Evolutionary conservation across 2,329 filamentous ascomycete species (phyloP).

Genomic region (Fusarium penzigii): DNA sequence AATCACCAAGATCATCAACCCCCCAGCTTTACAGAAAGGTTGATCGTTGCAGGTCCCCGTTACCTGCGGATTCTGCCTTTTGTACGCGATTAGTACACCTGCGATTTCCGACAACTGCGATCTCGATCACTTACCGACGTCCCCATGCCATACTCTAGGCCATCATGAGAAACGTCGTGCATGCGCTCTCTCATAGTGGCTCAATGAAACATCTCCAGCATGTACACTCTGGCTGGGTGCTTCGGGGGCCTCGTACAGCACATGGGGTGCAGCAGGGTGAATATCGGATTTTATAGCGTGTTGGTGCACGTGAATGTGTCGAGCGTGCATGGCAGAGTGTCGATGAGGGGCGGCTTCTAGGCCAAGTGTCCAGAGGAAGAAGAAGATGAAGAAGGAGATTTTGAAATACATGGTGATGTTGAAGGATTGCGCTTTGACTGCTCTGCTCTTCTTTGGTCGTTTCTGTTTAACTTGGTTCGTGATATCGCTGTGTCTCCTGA

Average conservation of each 20-base stretch:
- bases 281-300: conserved; percentile 10
- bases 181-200: not conserved
- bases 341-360: conserved; percentile 27
- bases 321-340: conserved; percentile 18
- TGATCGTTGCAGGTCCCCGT: too few relatives aligned
- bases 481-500: not conserved
- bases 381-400: conserved; percentile 17
- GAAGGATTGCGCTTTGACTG: not conserved
- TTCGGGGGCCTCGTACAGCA: conserved; percentile 9
- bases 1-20: too few relatives aligned
- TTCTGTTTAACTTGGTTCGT: not conserved
- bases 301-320: conserved; percentile 41
- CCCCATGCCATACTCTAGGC: too few relatives aligned
- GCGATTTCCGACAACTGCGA: too few relatives aligned
- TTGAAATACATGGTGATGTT: conserved; percentile 19
- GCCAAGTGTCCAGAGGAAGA: conserved; percentile 25
- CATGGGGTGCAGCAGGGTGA: conserved; percentile 1
- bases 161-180: not conserved
- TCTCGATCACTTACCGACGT: too few relatives aligned
- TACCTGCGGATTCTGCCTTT: too few relatives aligned
- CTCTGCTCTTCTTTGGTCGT: not conserved
- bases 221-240: conserved; percentile 11
- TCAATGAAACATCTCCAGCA: not conserved
- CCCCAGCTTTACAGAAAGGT: too few relatives aligned
- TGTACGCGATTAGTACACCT: too few relatives aligned